Evolutionary conservation across 1,284 basidiomycete species (phyloP).

Genomic region (Malassezia pachydermatis): DNA sequence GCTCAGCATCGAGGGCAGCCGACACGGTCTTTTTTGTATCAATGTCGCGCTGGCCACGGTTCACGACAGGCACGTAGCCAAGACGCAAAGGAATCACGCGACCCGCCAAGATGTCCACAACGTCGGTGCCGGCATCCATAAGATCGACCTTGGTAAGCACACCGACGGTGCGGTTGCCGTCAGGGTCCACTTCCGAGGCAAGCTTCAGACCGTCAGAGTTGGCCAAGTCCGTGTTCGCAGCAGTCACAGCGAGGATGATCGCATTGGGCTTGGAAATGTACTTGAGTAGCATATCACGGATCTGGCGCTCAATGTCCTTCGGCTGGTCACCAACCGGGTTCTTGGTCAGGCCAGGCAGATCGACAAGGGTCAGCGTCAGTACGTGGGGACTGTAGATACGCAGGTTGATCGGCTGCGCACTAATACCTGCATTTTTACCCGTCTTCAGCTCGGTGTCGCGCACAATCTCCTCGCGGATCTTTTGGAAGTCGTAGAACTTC

Average conservation of each 20-base stretch:
- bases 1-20: constrained; percentile 75
- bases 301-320: constrained; percentile 93
- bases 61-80: constrained; percentile 93
- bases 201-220: constrained; percentile 96
- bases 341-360: constrained; percentile 90
- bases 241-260: constrained; percentile 82
- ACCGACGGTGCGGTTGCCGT: constrained; percentile 87
- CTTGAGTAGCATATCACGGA: constrained; percentile 88
- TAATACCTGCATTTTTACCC: constrained; percentile 75
- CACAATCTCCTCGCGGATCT: constrained; percentile 91
- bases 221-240: constrained; percentile 90
- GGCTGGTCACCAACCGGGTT: constrained; percentile 95
- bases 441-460: constrained; percentile 96
- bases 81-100: constrained; percentile 81
- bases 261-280: constrained; percentile 81
- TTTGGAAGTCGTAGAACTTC: constrained; percentile 94
- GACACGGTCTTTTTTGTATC: constrained; percentile 71
- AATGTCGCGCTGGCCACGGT: constrained; percentile 93
- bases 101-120: constrained; percentile 96
- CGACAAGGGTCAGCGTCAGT: constrained; percentile 88
- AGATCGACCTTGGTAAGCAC: constrained; percentile 95
- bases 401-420: constrained; percentile 88
- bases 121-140: constrained; percentile 95
- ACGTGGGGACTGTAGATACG: constrained; percentile 94
- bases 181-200: constrained; percentile 90